A percentile compares a stretch with the other conserved stretches of the same genome.
phyloP scores from a whole-genome alignment of 106 monocot species.

The Dioscorea alata region DNA sequence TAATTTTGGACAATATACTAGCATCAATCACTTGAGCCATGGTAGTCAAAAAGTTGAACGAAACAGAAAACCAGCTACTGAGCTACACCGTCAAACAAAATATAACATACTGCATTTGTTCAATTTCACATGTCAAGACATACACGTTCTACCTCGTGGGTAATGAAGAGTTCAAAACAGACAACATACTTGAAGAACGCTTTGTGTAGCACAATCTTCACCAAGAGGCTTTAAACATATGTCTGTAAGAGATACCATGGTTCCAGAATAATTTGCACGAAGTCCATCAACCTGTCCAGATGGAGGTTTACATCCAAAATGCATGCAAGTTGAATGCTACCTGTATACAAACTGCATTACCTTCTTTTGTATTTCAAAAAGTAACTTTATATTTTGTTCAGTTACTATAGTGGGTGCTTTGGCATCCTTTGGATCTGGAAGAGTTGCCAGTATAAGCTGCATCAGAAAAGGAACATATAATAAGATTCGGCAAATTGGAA shows the following conservation, averaged over 20 bases:
- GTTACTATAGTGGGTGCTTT: constrained; percentile 57
- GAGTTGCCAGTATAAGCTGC: constrained; percentile 76
- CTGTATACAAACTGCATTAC: constrained; percentile 14
- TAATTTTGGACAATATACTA: too few relatives aligned
- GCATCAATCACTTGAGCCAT: too few relatives aligned
- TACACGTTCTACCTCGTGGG: neutral
- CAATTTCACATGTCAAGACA: too few relatives aligned
- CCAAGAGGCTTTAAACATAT: constrained; percentile 92
- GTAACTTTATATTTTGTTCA: constrained; percentile 69
- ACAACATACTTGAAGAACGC: constrained; percentile 76
- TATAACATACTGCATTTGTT: too few relatives aligned
- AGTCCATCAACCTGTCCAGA: constrained; percentile 70
- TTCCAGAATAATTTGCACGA: constrained; percentile 79
- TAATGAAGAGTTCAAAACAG: constrained; percentile 1
- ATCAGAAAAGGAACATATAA: constrained; percentile 5
- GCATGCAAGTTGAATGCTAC: neutral
- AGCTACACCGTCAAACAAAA: too few relatives aligned
- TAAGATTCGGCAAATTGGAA: too few relatives aligned
- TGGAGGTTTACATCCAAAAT: constrained; percentile 8
- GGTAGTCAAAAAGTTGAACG: too few relatives aligned
- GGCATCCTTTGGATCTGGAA: constrained; percentile 32
- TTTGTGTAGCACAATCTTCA: constrained; percentile 82
- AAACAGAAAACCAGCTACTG: too few relatives aligned
- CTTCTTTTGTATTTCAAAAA: constrained; percentile 94
- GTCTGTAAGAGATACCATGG: constrained; percentile 55